phyloP scores from a whole-genome alignment of 2,329 filamentous ascomycete species.

The Escovopsis sp. region DNA sequence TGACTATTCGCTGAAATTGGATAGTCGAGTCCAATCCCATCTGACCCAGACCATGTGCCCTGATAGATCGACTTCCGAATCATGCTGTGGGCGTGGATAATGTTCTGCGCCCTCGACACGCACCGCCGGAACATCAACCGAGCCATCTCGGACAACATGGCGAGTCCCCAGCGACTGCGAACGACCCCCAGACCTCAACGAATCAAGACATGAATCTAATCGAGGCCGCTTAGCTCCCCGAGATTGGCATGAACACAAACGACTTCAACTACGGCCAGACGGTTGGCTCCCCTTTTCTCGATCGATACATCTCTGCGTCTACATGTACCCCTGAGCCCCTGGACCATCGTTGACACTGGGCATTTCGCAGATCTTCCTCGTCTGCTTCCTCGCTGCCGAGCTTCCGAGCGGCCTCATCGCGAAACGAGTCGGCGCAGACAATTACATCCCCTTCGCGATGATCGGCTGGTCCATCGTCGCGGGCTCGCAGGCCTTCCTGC shows the following conservation, averaged over 20 bases:
- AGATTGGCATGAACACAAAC: conserved; percentile 18
- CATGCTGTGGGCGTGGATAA: conserved; percentile 28
- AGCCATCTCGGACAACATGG: conserved; percentile 21
- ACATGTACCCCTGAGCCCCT: background rate
- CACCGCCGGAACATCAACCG: conserved; percentile 22
- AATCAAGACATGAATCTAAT: too few relatives aligned
- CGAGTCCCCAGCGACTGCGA: conserved; percentile 13
- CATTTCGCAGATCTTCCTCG: conserved; percentile 24
- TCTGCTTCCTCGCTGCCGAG: conserved; percentile 36
- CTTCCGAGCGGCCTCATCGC: conserved; percentile 37
- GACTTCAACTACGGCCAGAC: conserved; percentile 34
- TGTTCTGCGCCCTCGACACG: conserved; percentile 37
- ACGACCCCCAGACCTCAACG: too few relatives aligned
- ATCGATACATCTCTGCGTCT: conserved; percentile 7
- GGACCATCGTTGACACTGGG: background rate
- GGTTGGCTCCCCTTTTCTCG: background rate
- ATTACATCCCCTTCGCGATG: conserved; percentile 35
- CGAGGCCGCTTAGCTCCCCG: conserved; percentile 26
- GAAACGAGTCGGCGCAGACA: conserved; percentile 34
- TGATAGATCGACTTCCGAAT: conserved; percentile 20
- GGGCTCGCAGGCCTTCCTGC: conserved; percentile 18
- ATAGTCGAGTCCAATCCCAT: too few relatives aligned
- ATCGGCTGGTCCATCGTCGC: conserved; percentile 20
- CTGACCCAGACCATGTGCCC: too few relatives aligned
- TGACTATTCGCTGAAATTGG: conserved; percentile 17